These are phyloP conservation scores for Raddia guianensis DNA, from an alignment of 176 grass and related monocot species.

Conservation along the genomic window DNA sequence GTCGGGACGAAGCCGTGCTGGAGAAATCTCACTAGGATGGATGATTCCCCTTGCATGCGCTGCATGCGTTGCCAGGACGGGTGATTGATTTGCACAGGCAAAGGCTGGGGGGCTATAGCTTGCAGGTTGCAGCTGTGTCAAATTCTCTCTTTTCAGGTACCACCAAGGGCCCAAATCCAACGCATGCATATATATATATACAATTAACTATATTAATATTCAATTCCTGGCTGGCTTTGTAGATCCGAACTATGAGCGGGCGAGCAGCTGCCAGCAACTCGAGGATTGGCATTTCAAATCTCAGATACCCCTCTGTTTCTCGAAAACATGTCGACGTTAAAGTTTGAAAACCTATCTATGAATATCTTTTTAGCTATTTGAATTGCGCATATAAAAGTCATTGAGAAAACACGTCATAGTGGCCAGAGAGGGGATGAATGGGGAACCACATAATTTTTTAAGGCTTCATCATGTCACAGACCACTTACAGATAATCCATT, in stretches of 20 bases:
- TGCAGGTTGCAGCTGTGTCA: conserved; percentile 15
- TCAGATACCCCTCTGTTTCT: not conserved
- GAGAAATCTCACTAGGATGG: conserved; percentile 41
- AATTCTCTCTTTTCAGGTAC: conserved; percentile 41
- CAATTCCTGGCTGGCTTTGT: conserved; percentile 25
- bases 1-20: conserved; percentile 23
- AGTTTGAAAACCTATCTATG: no score
- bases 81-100: not conserved
- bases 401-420: no score
- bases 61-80: not conserved
- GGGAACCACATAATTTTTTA: no score
- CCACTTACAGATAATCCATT: no score
- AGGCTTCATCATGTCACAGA: no score
- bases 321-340: no score
- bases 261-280: not conserved
- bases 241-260: conserved; percentile 4
- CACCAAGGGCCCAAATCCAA: conserved; percentile 47
- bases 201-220: conserved; percentile 18
- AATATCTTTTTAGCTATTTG: no score
- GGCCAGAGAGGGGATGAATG: no score
- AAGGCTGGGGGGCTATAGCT: conserved; percentile 10
- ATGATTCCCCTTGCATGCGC: conserved; percentile 20
- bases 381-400: no score
- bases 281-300: conserved; percentile 19
- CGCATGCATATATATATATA: not conserved